Evolutionary conservation across 352 stramenopile species (phyloP).

Genomic region (Stramenopiles sp.): DNA sequence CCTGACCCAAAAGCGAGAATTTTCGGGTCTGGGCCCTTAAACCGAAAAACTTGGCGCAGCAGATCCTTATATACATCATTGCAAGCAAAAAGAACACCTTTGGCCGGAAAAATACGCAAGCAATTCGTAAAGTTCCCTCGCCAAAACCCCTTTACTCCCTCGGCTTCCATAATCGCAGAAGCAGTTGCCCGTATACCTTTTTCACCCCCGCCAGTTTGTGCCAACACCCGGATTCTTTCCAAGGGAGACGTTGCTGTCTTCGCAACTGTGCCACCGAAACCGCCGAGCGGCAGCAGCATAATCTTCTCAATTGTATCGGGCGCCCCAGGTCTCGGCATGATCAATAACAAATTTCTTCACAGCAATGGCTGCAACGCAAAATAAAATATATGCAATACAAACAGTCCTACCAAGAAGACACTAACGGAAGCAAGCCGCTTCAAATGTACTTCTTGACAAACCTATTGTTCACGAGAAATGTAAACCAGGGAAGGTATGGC

Average conservation of each 20-base stretch:
- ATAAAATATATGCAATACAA: no score
- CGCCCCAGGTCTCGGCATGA: no score
- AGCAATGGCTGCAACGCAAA: no score
- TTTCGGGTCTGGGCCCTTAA: neutral
- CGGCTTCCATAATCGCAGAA: conserved; percentile 34
- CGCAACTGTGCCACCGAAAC: conserved; percentile 17
- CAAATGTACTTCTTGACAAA: no score
- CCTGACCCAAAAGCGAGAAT: conserved; percentile 32
- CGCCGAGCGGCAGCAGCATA: no score
- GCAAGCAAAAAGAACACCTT: conserved; percentile 41
- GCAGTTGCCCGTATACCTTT: conserved; percentile 21
- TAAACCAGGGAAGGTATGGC: no score
- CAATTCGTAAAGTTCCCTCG: conserved; percentile 48
- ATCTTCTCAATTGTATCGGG: no score
- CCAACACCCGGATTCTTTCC: conserved; percentile 22
- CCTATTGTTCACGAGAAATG: no score
- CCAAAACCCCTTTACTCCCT: conserved; percentile 45
- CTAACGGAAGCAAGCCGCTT: no score
- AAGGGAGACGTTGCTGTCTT: conserved; percentile 22
- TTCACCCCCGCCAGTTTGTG: conserved; percentile 12
- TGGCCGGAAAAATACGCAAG: conserved; percentile 43
- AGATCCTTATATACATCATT: conserved; percentile 42
- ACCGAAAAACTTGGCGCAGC: conserved; percentile 20
- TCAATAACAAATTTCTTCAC: no score
- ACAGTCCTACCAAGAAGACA: no score